Evolutionary conservation across 352 stramenopile species (phyloP).

Genomic region (Globisporangium emineosum): DNA sequence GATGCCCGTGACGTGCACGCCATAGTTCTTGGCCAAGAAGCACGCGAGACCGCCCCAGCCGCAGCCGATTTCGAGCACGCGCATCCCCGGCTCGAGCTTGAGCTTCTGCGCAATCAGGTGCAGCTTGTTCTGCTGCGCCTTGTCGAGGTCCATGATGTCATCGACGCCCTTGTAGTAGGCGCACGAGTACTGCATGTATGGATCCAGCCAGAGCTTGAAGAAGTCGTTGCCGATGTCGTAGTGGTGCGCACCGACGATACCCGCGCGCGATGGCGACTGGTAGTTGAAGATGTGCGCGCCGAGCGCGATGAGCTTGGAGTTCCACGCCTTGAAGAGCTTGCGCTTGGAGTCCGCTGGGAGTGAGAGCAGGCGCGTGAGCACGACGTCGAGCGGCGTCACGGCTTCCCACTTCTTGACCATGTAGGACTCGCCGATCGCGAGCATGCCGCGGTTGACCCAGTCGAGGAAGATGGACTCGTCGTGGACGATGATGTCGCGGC

Average conservation of each 20-base stretch:
- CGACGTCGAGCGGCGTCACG: slow-evolving; percentile 72
- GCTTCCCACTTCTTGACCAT: slow-evolving; percentile 87
- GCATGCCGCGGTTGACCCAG: slow-evolving; percentile 82
- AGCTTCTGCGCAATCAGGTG: slow-evolving; percentile 86
- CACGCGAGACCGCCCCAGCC: slow-evolving; percentile 87
- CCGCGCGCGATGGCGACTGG: slow-evolving; percentile 77
- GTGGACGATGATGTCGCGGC: slow-evolving; percentile 78
- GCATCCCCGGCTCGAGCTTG: slow-evolving; percentile 81
- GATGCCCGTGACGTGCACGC: slow-evolving; percentile 85
- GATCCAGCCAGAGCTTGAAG: slow-evolving; percentile 87
- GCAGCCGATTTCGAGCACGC: slow-evolving; percentile 87
- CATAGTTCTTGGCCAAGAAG: slow-evolving; percentile 86
- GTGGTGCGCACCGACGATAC: slow-evolving; percentile 82
- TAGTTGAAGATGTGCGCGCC: slow-evolving; percentile 85
- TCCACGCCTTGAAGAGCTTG: slow-evolving; percentile 87
- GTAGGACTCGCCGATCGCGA: slow-evolving; percentile 86
- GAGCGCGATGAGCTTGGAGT: slow-evolving; percentile 76
- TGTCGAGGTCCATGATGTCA: slow-evolving; percentile 71
- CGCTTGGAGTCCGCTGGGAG: slow-evolving; percentile 70
- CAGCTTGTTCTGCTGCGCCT: slow-evolving; percentile 85
- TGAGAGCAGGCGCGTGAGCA: slow-evolving; percentile 71
- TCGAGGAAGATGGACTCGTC: slow-evolving; percentile 85
- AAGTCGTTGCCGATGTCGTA: slow-evolving; percentile 89
- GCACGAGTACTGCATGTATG: slow-evolving; percentile 87
- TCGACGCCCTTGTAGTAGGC: slow-evolving; percentile 80